These are phyloP conservation scores for Bipolaris sorokiniana DNA, from an alignment of 2,329 filamentous ascomycete genomes.

Conservation along the genomic window DNA sequence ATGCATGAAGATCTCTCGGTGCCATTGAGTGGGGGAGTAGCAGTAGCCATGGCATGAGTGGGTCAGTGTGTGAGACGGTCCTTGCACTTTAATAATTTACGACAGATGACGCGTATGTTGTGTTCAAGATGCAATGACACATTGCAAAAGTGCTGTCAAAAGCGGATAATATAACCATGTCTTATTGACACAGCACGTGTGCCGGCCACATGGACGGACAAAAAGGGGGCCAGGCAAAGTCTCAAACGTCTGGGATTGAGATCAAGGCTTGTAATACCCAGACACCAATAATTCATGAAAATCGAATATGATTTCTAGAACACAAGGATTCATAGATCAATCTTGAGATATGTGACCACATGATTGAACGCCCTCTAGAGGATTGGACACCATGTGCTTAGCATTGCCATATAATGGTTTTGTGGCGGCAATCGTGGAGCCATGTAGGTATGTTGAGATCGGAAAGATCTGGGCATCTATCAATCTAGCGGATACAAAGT, in stretches of 20 bases:
- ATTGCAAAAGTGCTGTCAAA: background rate
- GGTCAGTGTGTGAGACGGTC: background rate
- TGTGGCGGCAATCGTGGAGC: constrained; percentile 5
- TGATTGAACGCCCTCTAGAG: background rate
- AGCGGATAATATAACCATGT: background rate
- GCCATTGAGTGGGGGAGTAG: background rate
- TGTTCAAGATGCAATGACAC: background rate
- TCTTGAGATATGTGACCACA: background rate
- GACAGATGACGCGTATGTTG: background rate
- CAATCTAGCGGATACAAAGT: background rate
- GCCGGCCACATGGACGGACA: background rate
- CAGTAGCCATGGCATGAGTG: background rate
- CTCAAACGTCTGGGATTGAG: background rate
- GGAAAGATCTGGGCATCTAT: background rate
- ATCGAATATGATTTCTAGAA: background rate
- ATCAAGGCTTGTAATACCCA: background rate
- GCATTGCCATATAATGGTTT: background rate
- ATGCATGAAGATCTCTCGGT: background rate
- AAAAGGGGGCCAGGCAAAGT: background rate
- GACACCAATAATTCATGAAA: background rate
- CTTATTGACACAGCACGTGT: background rate
- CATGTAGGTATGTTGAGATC: background rate
- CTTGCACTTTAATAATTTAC: background rate
- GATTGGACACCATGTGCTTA: background rate
- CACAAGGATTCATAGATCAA: background rate